Evolutionary conservation across 257 asterid species (phyloP).

Genomic region (Buddleja alternifolia): DNA sequence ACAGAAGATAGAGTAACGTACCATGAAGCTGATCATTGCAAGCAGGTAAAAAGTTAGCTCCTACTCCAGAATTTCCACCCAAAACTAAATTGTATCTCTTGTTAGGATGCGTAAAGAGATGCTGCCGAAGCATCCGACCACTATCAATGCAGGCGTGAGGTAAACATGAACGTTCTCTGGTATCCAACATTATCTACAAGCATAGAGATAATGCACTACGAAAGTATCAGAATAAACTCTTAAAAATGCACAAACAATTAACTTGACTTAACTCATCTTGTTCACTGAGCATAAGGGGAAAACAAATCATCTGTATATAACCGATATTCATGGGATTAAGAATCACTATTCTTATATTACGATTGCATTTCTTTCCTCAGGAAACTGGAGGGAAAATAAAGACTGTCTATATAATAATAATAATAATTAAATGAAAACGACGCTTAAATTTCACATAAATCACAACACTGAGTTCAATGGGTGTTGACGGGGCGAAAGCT

Average conservation of each 20-base stretch:
- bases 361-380: too few species aligned
- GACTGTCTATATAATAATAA: too few species aligned
- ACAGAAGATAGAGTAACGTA: conserved; percentile 33
- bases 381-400: too few species aligned
- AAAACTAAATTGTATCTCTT: conserved; percentile 27
- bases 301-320: neutral
- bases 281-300: neutral
- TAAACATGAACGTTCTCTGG: conserved; percentile 27
- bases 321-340: neutral
- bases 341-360: too few species aligned
- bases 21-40: conserved; percentile 34
- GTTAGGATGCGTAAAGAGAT: conserved; percentile 8
- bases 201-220: neutral
- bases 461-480: too few species aligned
- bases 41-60: conserved; percentile 22
- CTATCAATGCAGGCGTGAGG: conserved; percentile 26
- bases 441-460: too few species aligned
- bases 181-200: conserved; percentile 38
- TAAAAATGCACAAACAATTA: neutral
- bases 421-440: too few species aligned
- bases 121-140: too few species aligned
- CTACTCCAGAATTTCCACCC: conserved; percentile 23
- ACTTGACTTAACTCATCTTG: neutral
- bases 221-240: conserved; percentile 14
- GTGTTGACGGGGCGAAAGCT: too few species aligned